phyloP scores from a whole-genome alignment of 805 yeast species.

The Cyberlindnera sargentensis region DNA sequence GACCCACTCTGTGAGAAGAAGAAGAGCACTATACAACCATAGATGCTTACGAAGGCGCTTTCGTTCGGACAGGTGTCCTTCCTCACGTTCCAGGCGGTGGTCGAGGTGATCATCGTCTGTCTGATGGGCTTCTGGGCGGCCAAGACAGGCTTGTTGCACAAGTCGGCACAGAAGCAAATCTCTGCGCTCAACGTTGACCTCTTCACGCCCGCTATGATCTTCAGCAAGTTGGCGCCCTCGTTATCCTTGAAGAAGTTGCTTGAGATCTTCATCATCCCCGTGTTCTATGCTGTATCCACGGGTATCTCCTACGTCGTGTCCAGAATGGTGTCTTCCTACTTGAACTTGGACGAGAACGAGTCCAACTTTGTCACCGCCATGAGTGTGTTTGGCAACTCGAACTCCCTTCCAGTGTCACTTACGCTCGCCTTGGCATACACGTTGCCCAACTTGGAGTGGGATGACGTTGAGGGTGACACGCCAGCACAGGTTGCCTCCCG shows the following conservation, averaged over 20 bases:
- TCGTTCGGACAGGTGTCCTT: constrained; percentile 32
- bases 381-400: constrained; percentile 95
- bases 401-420: constrained; percentile 88
- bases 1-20: too few species aligned
- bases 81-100: constrained; percentile 84
- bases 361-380: constrained; percentile 90
- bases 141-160: constrained; percentile 56
- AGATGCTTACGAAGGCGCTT: background rate
- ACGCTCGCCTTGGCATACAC: constrained; percentile 74
- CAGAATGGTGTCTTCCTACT: constrained; percentile 39
- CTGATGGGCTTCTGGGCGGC: constrained; percentile 85
- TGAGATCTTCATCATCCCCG: constrained; percentile 79
- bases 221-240: constrained; percentile 65
- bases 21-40: background rate
- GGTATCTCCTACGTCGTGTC: constrained; percentile 66
- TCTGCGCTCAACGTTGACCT: constrained; percentile 79
- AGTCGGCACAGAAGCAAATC: constrained; percentile 69
- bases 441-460: constrained; percentile 72
- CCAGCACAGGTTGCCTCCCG: constrained; percentile 70
- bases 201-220: constrained; percentile 93
- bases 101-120: constrained; percentile 84
- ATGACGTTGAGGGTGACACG: constrained; percentile 56
- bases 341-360: constrained; percentile 65
- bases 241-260: constrained; percentile 68
- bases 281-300: constrained; percentile 79